These are phyloP conservation scores for Trichocladium uniseriatum DNA, from an alignment of 495 filamentous ascomycete species.

Conservation along the genomic window DNA sequence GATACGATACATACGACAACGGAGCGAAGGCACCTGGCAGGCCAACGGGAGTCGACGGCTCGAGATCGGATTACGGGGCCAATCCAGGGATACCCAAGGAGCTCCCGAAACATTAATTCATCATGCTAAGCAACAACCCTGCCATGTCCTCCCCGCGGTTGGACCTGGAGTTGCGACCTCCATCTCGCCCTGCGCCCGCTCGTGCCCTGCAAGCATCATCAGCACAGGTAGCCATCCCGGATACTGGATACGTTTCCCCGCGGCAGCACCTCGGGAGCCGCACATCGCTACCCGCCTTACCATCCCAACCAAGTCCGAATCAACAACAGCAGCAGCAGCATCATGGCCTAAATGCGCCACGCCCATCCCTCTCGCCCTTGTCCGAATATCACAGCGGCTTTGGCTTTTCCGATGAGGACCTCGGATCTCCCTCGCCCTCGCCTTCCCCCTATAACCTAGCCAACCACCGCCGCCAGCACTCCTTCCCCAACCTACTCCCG, in stretches of 20 bases:
- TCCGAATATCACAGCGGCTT: slow-evolving; percentile 31
- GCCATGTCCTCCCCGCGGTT: slow-evolving; percentile 16
- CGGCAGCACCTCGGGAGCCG: slow-evolving; percentile 19
- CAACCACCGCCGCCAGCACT: slow-evolving; percentile 36
- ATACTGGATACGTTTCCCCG: slow-evolving; percentile 18
- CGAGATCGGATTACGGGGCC: slow-evolving; percentile 2
- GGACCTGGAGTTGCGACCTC: slow-evolving; percentile 7
- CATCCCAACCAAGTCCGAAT: slow-evolving; percentile 6
- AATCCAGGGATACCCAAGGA: slow-evolving; percentile 17
- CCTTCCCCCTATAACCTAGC: slow-evolving; percentile 15
- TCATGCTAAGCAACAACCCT: slow-evolving; percentile 37
- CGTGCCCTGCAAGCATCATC: slow-evolving; percentile 15
- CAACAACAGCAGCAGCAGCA: slow-evolving; percentile 7
- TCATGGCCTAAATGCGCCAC: slow-evolving; percentile 11
- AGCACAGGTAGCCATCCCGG: slow-evolving; percentile 3
- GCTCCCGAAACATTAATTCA: slow-evolving; percentile 33
- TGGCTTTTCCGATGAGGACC: slow-evolving; percentile 24
- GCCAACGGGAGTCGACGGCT: background rate
- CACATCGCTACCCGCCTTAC: slow-evolving; percentile 10
- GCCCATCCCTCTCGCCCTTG: slow-evolving; percentile 20
- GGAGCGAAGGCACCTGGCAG: too few relatives aligned
- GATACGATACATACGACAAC: too few relatives aligned
- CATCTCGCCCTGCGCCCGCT: slow-evolving; percentile 8
- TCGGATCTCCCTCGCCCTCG: slow-evolving; percentile 14
- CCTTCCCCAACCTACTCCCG: slow-evolving; percentile 31